These are phyloP conservation scores for Taxillus chinensis DNA, from an alignment of 164 flowering plant genomes.

Conservation along the genomic window DNA sequence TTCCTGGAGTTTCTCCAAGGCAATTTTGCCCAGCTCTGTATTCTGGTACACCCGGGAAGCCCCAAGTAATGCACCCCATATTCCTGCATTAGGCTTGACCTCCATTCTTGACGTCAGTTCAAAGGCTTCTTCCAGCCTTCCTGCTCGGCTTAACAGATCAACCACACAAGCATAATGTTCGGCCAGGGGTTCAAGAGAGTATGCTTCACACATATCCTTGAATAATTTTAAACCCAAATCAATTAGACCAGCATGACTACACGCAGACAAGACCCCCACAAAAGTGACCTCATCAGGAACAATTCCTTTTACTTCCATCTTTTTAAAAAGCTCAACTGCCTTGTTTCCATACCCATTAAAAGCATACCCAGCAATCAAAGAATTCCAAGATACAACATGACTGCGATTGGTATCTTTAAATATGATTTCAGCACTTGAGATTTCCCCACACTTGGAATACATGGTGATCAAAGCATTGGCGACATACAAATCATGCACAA, in stretches of 20 bases:
- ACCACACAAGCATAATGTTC: conserved; percentile 1
- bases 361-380: conserved; percentile 2
- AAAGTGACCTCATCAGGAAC: conserved; percentile 2
- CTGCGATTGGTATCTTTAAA: not conserved
- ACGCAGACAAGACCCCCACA: conserved; percentile 1
- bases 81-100: conserved; percentile 1
- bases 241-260: not conserved
- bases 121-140: not conserved
- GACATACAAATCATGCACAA: not conserved
- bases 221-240: not conserved
- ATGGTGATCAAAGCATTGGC: not conserved
- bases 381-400: not conserved
- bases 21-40: not conserved
- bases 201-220: not conserved
- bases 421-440: not conserved
- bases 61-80: not conserved
- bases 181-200: not conserved
- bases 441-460: not conserved
- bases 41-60: not conserved
- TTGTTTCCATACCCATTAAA: conserved; percentile 1
- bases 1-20: not conserved
- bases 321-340: not conserved
- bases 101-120: not conserved
- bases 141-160: not conserved
- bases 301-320: not conserved